These are phyloP conservation scores for Phytophthora ohioensis DNA, from an alignment of 352 stramenopile species.

Conservation along the genomic window DNA sequence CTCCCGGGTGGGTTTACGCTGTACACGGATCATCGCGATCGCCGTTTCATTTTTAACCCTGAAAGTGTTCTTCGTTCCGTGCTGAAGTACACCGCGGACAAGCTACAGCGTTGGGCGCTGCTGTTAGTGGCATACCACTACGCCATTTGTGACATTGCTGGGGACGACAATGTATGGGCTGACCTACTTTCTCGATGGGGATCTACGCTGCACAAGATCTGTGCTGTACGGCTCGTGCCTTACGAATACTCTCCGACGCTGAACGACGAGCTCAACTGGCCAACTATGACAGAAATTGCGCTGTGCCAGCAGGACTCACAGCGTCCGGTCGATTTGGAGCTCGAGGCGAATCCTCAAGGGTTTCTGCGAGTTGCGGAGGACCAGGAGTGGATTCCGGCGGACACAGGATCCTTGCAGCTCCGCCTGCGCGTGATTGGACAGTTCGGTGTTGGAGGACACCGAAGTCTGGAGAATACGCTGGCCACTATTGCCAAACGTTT, in stretches of 20 bases:
- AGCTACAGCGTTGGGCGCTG: too few relatives aligned
- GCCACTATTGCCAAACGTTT: background rate
- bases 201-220: background rate
- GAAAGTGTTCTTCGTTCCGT: too few relatives aligned
- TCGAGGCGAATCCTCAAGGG: background rate
- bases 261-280: conserved; percentile 4
- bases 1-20: too few relatives aligned
- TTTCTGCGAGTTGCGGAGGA: background rate
- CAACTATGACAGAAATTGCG: background rate
- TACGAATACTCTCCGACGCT: too few relatives aligned
- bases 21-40: too few relatives aligned
- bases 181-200: background rate
- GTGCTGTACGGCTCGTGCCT: background rate
- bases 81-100: too few relatives aligned
- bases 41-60: too few relatives aligned
- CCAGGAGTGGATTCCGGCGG: conserved; percentile 7
- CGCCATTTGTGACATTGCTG: background rate
- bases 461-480: background rate
- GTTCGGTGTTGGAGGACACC: conserved; percentile 15
- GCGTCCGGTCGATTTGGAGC: background rate
- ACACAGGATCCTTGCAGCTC: background rate
- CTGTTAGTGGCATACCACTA: background rate
- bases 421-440: conserved; percentile 12
- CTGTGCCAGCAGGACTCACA: background rate
- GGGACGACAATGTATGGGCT: background rate